Percentiles rank a stretch among this genome's conserved stretches.
Evolutionary conservation across 169 alveolate genomes (phyloP).

Genomic region (Eimeria acervulina): DNA sequence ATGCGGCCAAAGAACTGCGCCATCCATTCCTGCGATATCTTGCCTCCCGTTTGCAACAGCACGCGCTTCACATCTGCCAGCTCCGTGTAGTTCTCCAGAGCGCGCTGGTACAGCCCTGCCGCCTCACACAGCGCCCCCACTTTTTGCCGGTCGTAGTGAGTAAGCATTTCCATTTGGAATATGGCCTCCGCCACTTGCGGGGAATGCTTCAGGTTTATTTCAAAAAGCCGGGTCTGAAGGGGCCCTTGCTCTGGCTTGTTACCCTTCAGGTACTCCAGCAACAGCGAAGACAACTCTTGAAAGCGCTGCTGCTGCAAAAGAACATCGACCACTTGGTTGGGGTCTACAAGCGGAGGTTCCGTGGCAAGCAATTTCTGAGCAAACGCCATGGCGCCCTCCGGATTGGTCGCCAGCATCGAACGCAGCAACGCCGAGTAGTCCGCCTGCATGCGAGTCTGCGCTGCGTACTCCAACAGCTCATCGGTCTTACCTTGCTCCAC

Average conservation of each 20-base stretch:
- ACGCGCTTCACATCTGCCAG: constrained; percentile 97
- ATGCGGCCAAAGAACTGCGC: constrained; percentile 78
- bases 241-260: constrained; percentile 98
- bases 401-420: constrained; percentile 83
- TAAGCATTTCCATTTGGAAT: constrained; percentile 96
- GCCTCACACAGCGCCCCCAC: constrained; percentile 99
- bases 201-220: constrained; percentile 95
- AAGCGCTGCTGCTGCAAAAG: constrained; percentile 95
- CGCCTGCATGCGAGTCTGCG: constrained; percentile 86
- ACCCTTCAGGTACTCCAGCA: constrained; percentile 98
- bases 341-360: constrained; percentile 86
- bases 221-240: constrained; percentile 98
- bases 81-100: constrained; percentile 97
- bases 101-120: constrained; percentile 98
- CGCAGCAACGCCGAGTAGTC: constrained; percentile 87
- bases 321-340: constrained; percentile 91
- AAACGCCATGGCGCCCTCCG: constrained; percentile 86
- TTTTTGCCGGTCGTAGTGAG: constrained; percentile 98
- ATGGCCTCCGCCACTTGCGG: constrained; percentile 98
- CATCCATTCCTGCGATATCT: constrained; percentile 76
- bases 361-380: constrained; percentile 85
- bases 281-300: constrained; percentile 98
- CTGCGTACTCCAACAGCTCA: constrained; percentile 91
- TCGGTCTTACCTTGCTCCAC: constrained; percentile 97
- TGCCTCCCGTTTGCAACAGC: constrained; percentile 80